Conservation (phyloP, 2,329 filamentous ascomycete species). For the Cladophialophora yegresii region DNA sequence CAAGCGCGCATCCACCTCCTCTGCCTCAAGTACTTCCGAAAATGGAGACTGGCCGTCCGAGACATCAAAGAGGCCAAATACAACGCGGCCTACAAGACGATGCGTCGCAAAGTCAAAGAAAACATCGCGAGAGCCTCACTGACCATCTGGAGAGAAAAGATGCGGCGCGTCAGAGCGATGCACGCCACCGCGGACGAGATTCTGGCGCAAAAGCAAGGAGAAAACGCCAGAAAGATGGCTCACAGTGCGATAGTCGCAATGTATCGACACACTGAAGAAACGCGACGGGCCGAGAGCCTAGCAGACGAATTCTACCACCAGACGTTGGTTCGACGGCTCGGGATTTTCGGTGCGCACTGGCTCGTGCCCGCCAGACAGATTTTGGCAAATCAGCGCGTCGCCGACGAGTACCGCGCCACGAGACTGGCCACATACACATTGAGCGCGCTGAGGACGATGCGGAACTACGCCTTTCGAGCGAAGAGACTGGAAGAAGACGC, state of each 20-base stretch:
- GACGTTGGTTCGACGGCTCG: slow-evolving; percentile 17
- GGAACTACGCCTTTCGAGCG: slow-evolving; percentile 23
- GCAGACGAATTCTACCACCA: slow-evolving; percentile 20
- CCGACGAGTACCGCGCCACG: slow-evolving; percentile 30
- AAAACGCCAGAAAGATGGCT: slow-evolving; percentile 20
- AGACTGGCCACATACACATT: slow-evolving; percentile 22
- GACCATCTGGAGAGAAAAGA: slow-evolving; percentile 23
- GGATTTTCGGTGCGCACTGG: slow-evolving; percentile 30
- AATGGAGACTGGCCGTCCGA: slow-evolving; percentile 19
- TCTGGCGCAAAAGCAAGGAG: slow-evolving; percentile 20
- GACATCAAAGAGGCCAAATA: slow-evolving; percentile 27
- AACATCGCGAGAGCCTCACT: slow-evolving; percentile 29
- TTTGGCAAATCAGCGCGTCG: slow-evolving; percentile 23
- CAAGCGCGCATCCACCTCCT: slow-evolving; percentile 21
- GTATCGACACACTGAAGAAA: slow-evolving; percentile 23
- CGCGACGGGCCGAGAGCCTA: slow-evolving; percentile 14
- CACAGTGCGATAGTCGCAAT: slow-evolving; percentile 25
- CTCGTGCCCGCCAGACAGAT: slow-evolving; percentile 26
- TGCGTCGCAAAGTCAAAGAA: slow-evolving; percentile 29
- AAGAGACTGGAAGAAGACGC: slow-evolving; percentile 30
- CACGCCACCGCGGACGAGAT: slow-evolving; percentile 23
- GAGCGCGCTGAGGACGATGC: slow-evolving; percentile 22
- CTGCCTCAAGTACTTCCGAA: slow-evolving; percentile 20
- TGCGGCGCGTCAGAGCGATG: slow-evolving; percentile 20
- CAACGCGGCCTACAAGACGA: slow-evolving; percentile 26